Base-by-base conservation (phyloP, 495 filamentous ascomycete species). In the Jackrogersella minutella region DNA sequence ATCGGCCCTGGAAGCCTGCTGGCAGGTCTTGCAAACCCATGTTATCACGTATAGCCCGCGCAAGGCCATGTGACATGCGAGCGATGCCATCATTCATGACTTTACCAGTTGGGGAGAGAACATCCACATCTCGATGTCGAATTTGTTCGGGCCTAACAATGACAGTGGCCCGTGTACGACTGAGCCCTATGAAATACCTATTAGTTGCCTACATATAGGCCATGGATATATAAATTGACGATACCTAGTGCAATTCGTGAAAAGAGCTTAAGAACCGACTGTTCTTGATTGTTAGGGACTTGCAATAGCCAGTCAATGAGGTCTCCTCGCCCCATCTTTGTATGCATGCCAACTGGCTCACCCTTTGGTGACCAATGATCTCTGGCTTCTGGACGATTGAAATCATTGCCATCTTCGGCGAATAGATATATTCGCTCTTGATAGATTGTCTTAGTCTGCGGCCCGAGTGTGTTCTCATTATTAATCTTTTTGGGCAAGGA, bases 41-140 rank as follows among this genome's bases (percentile, higher is more conserved):
- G 1, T 71, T 68, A 31, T 88, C 79, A 7, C 84, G 82, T 11
- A 94, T 83, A 33, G 80, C 77, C 19, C 80, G 77, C 5, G 90
- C 91, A 19, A 91, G 80, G 3, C 74, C 73, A 33, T 80, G 78
- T 0, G 92, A 95, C 74, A 93, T 89, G 24, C 87, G 76, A 11
- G 86, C 90, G 51, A 91, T 91, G 3, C 92, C 91, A 68, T 96
- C 91, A 62, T 93, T 93, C 92, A 96, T 96, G 0, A 90, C 83
- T 26, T 77, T 75, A 0, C 61, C 49, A 11, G 62, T 66, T 0
- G 75, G 76, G 0, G 80, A 81, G 0, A 74, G 49, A 3, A 82
- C 60, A 56, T 83, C 81, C 0, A 56, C 9, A 1, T 30, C 5
- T 13, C 57, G 69, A 31, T 77, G 73, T 17, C 41, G 54, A 19